Conservation (phyloP, 768 basidiomycete species). For the Tulasnella sp. region DNA sequence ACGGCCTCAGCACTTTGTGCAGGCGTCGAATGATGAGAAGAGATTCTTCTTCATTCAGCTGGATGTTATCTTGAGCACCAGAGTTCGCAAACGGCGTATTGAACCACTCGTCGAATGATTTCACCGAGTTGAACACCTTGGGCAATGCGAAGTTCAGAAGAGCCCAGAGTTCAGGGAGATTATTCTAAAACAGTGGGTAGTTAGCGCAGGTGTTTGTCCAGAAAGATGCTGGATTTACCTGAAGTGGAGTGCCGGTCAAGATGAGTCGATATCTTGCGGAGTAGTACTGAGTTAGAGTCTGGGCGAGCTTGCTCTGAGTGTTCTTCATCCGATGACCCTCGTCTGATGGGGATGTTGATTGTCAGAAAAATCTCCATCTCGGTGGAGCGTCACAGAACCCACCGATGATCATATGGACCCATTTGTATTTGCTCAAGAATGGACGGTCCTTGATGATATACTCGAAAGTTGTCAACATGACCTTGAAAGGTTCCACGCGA, state of each 20-base stretch:
- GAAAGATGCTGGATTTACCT: slow-evolving; percentile 35
- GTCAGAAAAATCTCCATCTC: neutral
- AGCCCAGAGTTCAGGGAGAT: slow-evolving; percentile 92
- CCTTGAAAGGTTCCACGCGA: slow-evolving; percentile 79
- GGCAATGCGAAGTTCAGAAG: slow-evolving; percentile 92
- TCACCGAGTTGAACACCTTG: slow-evolving; percentile 97
- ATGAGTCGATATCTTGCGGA: slow-evolving; percentile 91
- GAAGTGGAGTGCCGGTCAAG: slow-evolving; percentile 90
- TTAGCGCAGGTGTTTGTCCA: slow-evolving; percentile 30
- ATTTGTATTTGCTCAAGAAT: slow-evolving; percentile 81
- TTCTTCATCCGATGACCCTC: slow-evolving; percentile 99
- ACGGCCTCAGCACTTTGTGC: slow-evolving; percentile 93
- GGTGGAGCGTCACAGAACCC: neutral
- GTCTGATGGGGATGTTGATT: slow-evolving; percentile 44
- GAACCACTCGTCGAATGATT: slow-evolving; percentile 99
- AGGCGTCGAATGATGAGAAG: slow-evolving; percentile 93
- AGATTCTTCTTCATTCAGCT: slow-evolving; percentile 99
- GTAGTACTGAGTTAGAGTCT: slow-evolving; percentile 88
- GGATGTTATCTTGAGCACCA: slow-evolving; percentile 96
- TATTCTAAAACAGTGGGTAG: slow-evolving; percentile 48
- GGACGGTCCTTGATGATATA: slow-evolving; percentile 98
- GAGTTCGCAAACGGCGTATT: slow-evolving; percentile 99
- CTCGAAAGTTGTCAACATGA: slow-evolving; percentile 90
- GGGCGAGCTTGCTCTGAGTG: slow-evolving; percentile 79
- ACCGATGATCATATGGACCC: slow-evolving; percentile 98